A percentile compares a stretch with the other conserved stretches of the same genome.
These are phyloP conservation scores for Musa troglodytarum DNA, from an alignment of 176 grass and related monocot species.

Conservation along the genomic window DNA sequence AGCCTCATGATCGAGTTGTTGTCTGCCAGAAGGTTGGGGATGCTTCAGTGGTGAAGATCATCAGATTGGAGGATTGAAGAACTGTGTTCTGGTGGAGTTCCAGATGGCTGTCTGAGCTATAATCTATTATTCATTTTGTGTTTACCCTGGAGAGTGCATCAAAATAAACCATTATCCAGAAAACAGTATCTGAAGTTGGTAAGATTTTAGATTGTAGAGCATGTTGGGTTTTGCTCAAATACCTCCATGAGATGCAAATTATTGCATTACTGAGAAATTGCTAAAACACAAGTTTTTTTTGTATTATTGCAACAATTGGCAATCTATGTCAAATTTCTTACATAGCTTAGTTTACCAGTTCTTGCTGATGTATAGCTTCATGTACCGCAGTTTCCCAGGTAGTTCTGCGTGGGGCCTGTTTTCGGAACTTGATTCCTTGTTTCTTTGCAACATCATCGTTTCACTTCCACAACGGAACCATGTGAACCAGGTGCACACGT, in stretches of 20 bases:
- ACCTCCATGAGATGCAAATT: not conserved
- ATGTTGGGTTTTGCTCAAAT: not conserved
- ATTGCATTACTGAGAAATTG: not conserved
- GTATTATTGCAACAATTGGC: not conserved
- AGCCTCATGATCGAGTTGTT: conserved; percentile 85
- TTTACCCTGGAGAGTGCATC: not conserved
- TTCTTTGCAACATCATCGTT: too few relatives aligned
- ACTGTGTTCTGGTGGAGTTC: not conserved
- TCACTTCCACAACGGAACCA: too few relatives aligned
- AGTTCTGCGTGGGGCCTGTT: too few relatives aligned
- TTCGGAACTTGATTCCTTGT: too few relatives aligned
- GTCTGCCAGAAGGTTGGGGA: conserved; percentile 97
- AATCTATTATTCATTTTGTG: not conserved
- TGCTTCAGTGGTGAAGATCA: conserved; percentile 94
- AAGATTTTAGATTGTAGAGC: not conserved
- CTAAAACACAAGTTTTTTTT: not conserved
- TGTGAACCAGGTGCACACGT: too few relatives aligned
- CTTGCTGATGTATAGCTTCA: too few relatives aligned
- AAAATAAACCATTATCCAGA: not conserved
- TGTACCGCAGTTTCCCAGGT: too few relatives aligned
- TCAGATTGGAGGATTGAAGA: conserved; percentile 78
- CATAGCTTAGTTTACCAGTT: too few relatives aligned
- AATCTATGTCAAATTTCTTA: not conserved
- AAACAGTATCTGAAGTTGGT: not conserved
- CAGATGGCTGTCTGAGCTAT: not conserved